A percentile compares a stretch with the other conserved stretches of the same genome.
Evolutionary conservation across 1,139 yeast species (phyloP).

Genomic region (Ogataea hybrid): DNA sequence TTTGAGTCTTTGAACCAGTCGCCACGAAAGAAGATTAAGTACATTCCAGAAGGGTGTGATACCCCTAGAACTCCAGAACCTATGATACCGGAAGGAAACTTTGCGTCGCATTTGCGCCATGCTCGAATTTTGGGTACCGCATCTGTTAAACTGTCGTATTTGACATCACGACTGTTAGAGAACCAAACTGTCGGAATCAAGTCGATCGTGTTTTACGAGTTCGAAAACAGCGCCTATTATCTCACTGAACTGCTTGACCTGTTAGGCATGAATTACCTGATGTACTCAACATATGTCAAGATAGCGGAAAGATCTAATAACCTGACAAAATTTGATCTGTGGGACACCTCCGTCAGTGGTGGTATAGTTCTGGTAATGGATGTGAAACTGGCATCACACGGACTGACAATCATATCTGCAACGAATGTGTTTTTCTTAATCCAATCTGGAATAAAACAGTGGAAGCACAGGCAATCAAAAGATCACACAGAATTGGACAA

Average conservation of each 20-base stretch:
- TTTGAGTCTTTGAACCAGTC: conserved; percentile 1
- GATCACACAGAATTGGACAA: conserved; percentile 75
- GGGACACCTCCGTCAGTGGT: conserved; percentile 35
- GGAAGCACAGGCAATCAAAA: conserved; percentile 71
- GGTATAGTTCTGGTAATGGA: conserved; percentile 65
- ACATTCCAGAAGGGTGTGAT: conserved; percentile 15
- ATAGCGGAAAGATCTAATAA: conserved; percentile 51
- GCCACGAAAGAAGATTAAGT: conserved; percentile 15
- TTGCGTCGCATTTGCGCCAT: conserved; percentile 30
- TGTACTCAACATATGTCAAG: conserved; percentile 61
- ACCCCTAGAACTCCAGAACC: conserved; percentile 22
- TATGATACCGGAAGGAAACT: conserved; percentile 13
- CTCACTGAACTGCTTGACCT: conserved; percentile 62
- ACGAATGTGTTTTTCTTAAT: conserved; percentile 65
- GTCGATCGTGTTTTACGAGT: conserved; percentile 65
- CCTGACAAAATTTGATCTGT: conserved; percentile 48
- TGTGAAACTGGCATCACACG: conserved; percentile 65
- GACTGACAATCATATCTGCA: conserved; percentile 65
- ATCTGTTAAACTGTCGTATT: conserved; percentile 59
- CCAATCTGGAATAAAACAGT: conserved; percentile 71
- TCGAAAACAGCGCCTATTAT: conserved; percentile 69
- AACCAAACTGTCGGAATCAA: conserved; percentile 47
- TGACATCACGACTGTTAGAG: conserved; percentile 51
- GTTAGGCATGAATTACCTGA: conserved; percentile 55
- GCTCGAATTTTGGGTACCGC: conserved; percentile 54